Evolutionary conservation across 768 basidiomycete species (phyloP), one percentile per base, ranked within the genome.

Genomic region (Boletus reticulatus): DNA sequence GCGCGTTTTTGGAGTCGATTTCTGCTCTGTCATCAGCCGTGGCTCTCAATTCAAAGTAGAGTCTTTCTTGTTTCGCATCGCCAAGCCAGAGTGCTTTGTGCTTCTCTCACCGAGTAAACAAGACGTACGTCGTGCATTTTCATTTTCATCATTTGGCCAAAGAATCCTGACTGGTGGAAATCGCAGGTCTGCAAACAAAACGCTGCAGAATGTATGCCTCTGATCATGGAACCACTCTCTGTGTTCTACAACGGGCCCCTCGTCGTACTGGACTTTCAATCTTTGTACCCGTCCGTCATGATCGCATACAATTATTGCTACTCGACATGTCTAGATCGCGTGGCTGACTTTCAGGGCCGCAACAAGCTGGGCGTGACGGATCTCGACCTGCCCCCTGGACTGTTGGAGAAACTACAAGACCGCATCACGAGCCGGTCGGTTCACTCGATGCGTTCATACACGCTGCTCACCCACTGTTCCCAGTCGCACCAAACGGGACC

Each of bases 21-120:
- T 98, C 69, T 92, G 88, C 67, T 97, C 94, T 4, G 95, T 98
- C 32, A 83, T 97, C 59, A 94, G 84, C 57, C 84, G 97, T 32
- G 97, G 97, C 0, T 97, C 94, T 1, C 97, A 99, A 65, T 98
- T 94, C 78, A 99, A 98, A 73, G 97, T 98, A 27, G 97, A 99
- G 74, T 94, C 94, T 0, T 96, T 99, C 75, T 88, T 99, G 88
- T 95, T 97, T 70, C 86, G 95, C 19, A 94, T 98, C 46, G 91
- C 92, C 17, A 98, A 98, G 70, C 94, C 97, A 0, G 97, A 98
- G 69, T 89, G 81, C 60, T 94, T 94, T 61, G 82, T 98, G 20
- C 75, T 99, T 6, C 75, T 96, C 13, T 98, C 96, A 0, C 97
- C 97, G 0, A 95, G 87, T 59, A 89, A 85, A 70, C 76, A 80